Percentiles rank a stretch among this genome's conserved stretches.
Evolutionary conservation across 805 yeast genomes (phyloP).

Genomic region (Myxozyma neotropica): DNA sequence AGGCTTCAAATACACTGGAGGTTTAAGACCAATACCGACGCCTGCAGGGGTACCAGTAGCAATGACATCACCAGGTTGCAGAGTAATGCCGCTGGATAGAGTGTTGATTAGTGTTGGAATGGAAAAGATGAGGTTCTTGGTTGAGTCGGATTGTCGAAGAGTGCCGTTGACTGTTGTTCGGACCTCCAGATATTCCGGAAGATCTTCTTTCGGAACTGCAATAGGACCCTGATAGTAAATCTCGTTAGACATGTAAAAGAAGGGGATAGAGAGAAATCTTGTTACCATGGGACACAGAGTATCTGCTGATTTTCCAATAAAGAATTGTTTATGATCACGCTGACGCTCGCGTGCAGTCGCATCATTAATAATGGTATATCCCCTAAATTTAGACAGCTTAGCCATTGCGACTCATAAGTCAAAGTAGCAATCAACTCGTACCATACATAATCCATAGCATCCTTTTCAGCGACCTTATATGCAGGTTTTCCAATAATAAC

Average conservation of each 20-base stretch:
- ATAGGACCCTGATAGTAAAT: constrained; percentile 20
- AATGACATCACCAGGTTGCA: constrained; percentile 55
- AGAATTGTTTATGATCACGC: constrained; percentile 27
- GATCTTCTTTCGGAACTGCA: constrained; percentile 24
- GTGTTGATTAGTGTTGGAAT: constrained; percentile 50
- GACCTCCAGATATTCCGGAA: constrained; percentile 45
- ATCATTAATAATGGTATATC: constrained; percentile 58
- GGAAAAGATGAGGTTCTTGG: constrained; percentile 53
- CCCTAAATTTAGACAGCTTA: constrained; percentile 34
- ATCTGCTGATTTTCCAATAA: constrained; percentile 26
- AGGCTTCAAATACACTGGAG: constrained; percentile 48
- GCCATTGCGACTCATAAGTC: no score
- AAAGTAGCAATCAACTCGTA: not conserved
- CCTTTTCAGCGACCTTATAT: constrained; percentile 46
- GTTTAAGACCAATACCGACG: constrained; percentile 52
- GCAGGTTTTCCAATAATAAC: constrained; percentile 56
- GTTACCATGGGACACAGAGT: constrained; percentile 25
- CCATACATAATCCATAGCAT: constrained; percentile 51
- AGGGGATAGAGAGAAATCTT: not conserved
- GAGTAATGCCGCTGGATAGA: constrained; percentile 54
- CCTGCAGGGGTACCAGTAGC: constrained; percentile 62
- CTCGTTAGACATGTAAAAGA: no score
- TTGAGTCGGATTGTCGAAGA: constrained; percentile 49
- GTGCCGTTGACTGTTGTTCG: constrained; percentile 52
- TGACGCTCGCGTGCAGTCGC: constrained; percentile 52